phyloP scores from a whole-genome alignment of 73 alveolate species.

The Paramecium biaurelia region DNA sequence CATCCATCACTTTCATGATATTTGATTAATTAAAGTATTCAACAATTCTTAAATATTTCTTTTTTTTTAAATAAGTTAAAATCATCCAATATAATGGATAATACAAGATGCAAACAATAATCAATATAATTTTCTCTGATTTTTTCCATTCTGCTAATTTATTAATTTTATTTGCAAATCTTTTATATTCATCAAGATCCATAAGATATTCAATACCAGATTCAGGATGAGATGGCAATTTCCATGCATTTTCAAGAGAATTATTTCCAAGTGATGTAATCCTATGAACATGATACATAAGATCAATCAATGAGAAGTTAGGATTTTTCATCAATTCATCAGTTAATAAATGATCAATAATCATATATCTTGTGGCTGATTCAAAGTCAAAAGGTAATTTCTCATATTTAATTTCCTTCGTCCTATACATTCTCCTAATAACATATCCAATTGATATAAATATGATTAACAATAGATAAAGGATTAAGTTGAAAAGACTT shows the following conservation, averaged over 20 bases:
- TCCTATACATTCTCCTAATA: constrained; percentile 47
- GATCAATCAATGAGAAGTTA: constrained; percentile 33
- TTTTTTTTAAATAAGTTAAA: neutral
- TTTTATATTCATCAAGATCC: constrained; percentile 36
- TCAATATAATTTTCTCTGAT: neutral
- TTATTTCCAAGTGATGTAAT: constrained; percentile 39
- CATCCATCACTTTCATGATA: neutral
- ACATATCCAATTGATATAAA: constrained; percentile 35
- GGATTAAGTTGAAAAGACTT: neutral
- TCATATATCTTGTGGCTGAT: constrained; percentile 53
- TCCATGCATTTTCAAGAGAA: constrained; percentile 31
- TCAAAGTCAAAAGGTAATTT: constrained; percentile 59
- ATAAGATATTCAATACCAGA: constrained; percentile 38
- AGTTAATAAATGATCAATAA: constrained; percentile 48
- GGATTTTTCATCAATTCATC: constrained; percentile 6
- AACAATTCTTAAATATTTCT: neutral
- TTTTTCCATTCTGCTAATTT: constrained; percentile 44
- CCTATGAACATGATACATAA: constrained; percentile 55
- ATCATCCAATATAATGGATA: constrained; percentile 61
- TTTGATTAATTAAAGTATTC: neutral
- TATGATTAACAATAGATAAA: neutral
- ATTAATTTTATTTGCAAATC: constrained; percentile 37
- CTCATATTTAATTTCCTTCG: constrained; percentile 27
- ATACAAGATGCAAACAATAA: neutral
- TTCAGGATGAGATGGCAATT: constrained; percentile 34